Evolutionary conservation across 495 filamentous ascomycete genomes (phyloP).

Genomic region (Penicillium subrubescens): DNA sequence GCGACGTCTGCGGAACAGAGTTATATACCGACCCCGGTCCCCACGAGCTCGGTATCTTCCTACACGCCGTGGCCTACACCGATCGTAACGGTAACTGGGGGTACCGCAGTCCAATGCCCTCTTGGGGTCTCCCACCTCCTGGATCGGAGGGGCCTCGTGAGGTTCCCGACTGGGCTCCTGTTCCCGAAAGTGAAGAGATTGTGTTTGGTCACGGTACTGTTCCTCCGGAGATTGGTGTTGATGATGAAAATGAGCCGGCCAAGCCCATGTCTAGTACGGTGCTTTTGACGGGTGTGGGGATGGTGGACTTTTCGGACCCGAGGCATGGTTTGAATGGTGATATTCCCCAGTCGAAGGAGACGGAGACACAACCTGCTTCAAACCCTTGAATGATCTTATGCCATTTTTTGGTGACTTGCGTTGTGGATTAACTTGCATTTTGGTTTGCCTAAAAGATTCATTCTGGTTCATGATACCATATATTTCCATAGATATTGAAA

Average conservation of each 20-base stretch:
- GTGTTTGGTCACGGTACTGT: constrained; percentile 41
- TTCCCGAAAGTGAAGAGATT: constrained; percentile 36
- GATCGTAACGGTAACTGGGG: constrained; percentile 79
- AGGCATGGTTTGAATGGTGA: constrained; percentile 3
- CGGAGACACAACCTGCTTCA: not conserved
- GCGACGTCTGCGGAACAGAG: constrained; percentile 79
- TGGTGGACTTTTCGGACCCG: constrained; percentile 19
- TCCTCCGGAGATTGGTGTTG: constrained; percentile 28
- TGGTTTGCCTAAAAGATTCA: not conserved
- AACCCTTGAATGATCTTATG: not conserved
- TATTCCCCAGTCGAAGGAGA: not conserved
- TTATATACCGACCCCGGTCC: constrained; percentile 88
- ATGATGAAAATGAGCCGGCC: constrained; percentile 14
- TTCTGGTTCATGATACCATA: not conserved
- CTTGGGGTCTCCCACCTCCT: constrained; percentile 79
- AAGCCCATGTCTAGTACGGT: constrained; percentile 15
- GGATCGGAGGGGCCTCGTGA: constrained; percentile 61
- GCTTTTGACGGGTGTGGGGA: constrained; percentile 25
- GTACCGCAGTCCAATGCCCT: constrained; percentile 81
- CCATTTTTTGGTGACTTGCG: not conserved
- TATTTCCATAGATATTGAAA: not conserved
- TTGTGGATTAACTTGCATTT: not conserved
- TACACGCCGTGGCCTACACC: constrained; percentile 88
- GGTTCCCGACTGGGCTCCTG: constrained; percentile 48
- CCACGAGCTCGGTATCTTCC: constrained; percentile 89